Base-by-base conservation (phyloP, 495 filamentous ascomycete genomes). In the Aspergillus baeticus region DNA sequence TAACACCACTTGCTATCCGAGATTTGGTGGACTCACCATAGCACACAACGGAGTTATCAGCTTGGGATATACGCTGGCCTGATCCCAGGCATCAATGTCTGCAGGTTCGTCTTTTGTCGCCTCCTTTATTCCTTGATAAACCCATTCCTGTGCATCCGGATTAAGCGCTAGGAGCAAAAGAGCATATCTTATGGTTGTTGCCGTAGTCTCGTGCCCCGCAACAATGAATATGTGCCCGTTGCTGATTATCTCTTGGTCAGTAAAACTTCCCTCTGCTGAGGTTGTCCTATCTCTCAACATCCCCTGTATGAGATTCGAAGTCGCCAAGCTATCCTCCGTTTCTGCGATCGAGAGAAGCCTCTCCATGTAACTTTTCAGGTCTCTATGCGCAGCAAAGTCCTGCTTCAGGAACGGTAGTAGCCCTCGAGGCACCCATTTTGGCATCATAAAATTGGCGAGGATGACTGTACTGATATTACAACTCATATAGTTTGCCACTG, bases 121-220 rank as follows among this genome's bases (percentile, higher is more conserved):
- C 38, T 71, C 60, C 1, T 52, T 20, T 2, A 80, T 65, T 34
- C 75, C 75, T 14, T 62, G 50, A n/a, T 64, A 61, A 8, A 79
- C 26, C 72, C 70, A 73, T 1, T 70, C 67, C 57, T 82, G 79
- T 0, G 69, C 59, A 26, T 75, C 67, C 13, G 64, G 75, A 23
- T 74, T 43, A 0, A 73, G 36, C 14, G 75, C 77, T 14, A 83
- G 52, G 6, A 76, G 63, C 2, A 77, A 23, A 3, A 84, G 41
- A 5, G 62, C 63, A 50, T 67, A 80, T 11, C 69, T 58, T n/a
- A 81, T 39, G 0, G 72, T 69, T 15, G 70, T 76, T 3, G 79
- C 71, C 10, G 77, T 74, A 0, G 80, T 81, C 35, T 82, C 79
- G 29, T 81, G 73, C 14, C 80, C 80, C 3, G 80, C 80, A 20